A percentile compares a stretch with the other conserved stretches of the same genome.
phyloP scores from a whole-genome alignment of 805 yeast species.

The Schwanniomyces vanrijiae region DNA sequence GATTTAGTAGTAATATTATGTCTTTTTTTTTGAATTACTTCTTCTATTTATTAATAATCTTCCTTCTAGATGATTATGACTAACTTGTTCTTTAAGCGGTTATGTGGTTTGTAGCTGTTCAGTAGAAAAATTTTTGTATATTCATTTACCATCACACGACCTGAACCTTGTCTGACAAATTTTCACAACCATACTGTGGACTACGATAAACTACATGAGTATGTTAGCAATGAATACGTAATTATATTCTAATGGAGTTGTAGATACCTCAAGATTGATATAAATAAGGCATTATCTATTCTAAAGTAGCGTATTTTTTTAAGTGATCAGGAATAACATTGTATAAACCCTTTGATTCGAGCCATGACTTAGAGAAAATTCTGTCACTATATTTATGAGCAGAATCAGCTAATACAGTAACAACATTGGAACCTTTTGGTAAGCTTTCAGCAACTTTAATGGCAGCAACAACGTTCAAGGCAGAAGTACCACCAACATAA shows the following conservation, averaged over 20 bases:
- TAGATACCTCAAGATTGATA: background rate
- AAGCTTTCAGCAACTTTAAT: constrained; percentile 67
- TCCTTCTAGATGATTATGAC: background rate
- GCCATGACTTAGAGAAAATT: constrained; percentile 76
- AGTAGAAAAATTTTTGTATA: constrained; percentile 2
- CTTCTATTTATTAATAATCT: background rate
- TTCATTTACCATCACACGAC: constrained; percentile 1
- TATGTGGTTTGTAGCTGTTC: constrained; percentile 2
- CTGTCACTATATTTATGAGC: constrained; percentile 88
- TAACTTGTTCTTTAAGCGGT: background rate
- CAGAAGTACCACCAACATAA: constrained; percentile 88
- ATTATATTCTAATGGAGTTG: background rate
- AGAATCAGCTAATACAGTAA: constrained; percentile 85
- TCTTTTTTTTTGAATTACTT: background rate
- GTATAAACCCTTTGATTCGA: constrained; percentile 64
- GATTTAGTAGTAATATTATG: background rate
- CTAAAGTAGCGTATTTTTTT: constrained; percentile 58
- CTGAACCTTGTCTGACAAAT: background rate
- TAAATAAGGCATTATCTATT: constrained; percentile 12
- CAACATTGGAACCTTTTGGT: constrained; percentile 80
- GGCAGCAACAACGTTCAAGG: constrained; percentile 90
- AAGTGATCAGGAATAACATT: constrained; percentile 68
- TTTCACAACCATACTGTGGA: background rate
- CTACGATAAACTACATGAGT: background rate
- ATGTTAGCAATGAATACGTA: background rate